Evolutionary conservation across 2,329 filamentous ascomycete species (phyloP).

Genomic region (Grosmannia huntii): DNA sequence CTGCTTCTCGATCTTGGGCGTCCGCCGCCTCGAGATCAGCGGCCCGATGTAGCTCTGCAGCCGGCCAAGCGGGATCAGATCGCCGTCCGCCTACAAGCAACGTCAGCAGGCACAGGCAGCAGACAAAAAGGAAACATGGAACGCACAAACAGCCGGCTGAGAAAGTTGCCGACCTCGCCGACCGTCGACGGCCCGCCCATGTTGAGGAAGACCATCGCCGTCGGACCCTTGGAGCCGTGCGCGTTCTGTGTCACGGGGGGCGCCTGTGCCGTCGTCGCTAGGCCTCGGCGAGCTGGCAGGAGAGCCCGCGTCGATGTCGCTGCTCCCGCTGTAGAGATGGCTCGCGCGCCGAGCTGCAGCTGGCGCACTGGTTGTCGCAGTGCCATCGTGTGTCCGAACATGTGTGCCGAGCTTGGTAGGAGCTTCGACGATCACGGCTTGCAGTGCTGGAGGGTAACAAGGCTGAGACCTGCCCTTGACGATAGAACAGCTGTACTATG

Average conservation of each 20-base stretch:
- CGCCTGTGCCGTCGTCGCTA: constrained; percentile 42
- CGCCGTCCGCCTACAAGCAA: constrained; percentile 60
- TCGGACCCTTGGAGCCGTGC: constrained; percentile 60
- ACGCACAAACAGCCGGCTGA: constrained; percentile 82
- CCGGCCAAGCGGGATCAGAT: constrained; percentile 88
- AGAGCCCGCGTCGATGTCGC: background rate
- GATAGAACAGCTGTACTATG: background rate
- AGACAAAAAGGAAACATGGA: background rate
- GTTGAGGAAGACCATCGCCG: constrained; percentile 97
- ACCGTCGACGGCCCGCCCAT: constrained; percentile 93
- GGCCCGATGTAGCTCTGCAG: constrained; percentile 85
- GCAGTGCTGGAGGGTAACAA: background rate
- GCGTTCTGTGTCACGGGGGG: constrained; percentile 72
- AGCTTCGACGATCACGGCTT: too few relatives aligned
- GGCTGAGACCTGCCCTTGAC: background rate
- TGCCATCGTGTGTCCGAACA: constrained; percentile 20
- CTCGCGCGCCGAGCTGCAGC: constrained; percentile 4
- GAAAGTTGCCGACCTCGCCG: constrained; percentile 76
- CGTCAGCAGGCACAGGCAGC: background rate
- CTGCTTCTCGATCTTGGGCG: constrained; percentile 93
- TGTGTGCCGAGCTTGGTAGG: background rate
- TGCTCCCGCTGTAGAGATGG: background rate
- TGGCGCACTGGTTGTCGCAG: constrained; percentile 21
- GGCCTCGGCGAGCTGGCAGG: constrained; percentile 19
- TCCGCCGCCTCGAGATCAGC: constrained; percentile 72